Evolutionary conservation across 192 early-diverging fungal genomes (phyloP), one percentile per base, ranked within the genome.

Genomic region (Coemansia sp.): DNA sequence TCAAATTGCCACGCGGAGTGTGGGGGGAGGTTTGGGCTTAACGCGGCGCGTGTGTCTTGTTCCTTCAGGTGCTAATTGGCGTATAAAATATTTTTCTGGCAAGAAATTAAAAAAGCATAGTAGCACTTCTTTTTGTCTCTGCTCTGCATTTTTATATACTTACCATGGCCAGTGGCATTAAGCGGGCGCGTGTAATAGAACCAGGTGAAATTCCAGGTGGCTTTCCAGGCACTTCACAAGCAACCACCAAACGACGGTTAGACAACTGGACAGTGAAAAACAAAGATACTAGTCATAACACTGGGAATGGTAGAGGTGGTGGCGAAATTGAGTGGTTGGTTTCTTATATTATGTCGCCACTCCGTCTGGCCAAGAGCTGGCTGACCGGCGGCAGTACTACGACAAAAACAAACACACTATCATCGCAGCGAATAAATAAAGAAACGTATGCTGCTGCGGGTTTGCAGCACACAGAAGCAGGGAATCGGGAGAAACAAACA

Each of bases 301-400:
- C 24, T 25, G 50, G 6, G 29, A 61, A 20, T 20, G 21, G 24
- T 11, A 57, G 54, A 27, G 51, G 31, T 14, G 42, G n/a, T 21
- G 23, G 55, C 52, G 29, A 58, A 6, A 54, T 39, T 10, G 58
- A 54, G 22, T 66, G 71, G 63, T 31, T 69, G 11, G 22, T 70
- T 4, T 66, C 71, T 50, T 67, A 23, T 23, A n/a, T 78, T 6
- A 23, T 66, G 11, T 65, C 71, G 32, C 71, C 76, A 4, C 25
- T 78, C 9, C 64, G 67, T 3, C 46, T 58, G 20, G 76, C 71
- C n/a, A 65, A 62, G 39, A 57, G 22, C 30, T 78, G 76, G 76
- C 61, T 78, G 23, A 30, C 50, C 19, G 67, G 63, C 32, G 36
- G 19, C 14, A 54, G 24, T 9, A 21, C 55, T 17, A 46, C 39